These are phyloP conservation scores for Ustulina deusta DNA, from an alignment of 2,329 filamentous ascomycete species.

Conservation along the genomic window DNA sequence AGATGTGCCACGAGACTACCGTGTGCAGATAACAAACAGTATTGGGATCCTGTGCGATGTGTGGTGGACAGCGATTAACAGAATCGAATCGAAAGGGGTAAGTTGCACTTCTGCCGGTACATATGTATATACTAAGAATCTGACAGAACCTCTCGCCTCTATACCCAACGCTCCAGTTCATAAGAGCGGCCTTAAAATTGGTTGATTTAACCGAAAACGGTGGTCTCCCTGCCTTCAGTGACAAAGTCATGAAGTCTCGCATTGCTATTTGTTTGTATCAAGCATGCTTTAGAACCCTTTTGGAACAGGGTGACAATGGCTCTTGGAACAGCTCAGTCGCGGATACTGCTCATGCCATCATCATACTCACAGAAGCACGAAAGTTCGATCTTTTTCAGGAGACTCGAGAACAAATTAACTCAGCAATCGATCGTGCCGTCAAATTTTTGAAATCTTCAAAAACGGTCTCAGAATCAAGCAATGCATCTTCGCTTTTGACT, in stretches of 20 bases:
- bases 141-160: conserved; percentile 5
- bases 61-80: conserved; percentile 9
- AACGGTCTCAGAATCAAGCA: background rate
- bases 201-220: conserved; percentile 6
- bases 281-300: conserved; percentile 27
- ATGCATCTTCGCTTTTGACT: conserved; percentile 2
- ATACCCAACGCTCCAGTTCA: conserved; percentile 5
- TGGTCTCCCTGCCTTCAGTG: background rate
- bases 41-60: conserved; percentile 3
- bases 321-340: conserved; percentile 28
- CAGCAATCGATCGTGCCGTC: conserved; percentile 17
- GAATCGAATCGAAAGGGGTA: conserved; percentile 3
- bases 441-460: conserved; percentile 17
- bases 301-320: conserved; percentile 24
- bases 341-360: conserved; percentile 28
- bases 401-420: background rate
- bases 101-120: background rate
- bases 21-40: background rate
- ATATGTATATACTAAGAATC: background rate
- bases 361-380: conserved; percentile 25
- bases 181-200: conserved; percentile 9
- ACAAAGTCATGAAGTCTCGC: conserved; percentile 8
- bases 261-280: conserved; percentile 21
- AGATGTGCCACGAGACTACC: background rate
- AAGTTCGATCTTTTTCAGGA: conserved; percentile 21